phyloP scores from a whole-genome alignment of 768 basidiomycete species.

The Hydnomerulius pinastri region DNA sequence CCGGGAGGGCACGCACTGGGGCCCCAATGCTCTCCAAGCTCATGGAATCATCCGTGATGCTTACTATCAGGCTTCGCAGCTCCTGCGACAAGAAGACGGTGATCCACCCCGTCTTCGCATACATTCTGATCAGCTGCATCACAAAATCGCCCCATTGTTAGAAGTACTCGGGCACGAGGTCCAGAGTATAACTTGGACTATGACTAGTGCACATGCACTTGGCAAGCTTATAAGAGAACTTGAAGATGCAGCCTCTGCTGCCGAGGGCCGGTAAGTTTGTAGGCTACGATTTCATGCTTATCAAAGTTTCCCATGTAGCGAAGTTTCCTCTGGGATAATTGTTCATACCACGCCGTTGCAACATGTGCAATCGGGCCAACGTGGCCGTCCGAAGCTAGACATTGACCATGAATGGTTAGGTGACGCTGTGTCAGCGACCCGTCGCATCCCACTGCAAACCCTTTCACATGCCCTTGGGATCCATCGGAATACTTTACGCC shows the following conservation, averaged over 20 bases:
- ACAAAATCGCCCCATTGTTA: slow-evolving; percentile 9
- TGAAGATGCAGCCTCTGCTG: neutral
- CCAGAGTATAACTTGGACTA: neutral
- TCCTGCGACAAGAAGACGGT: slow-evolving; percentile 13
- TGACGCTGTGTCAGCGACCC: neutral
- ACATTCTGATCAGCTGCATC: slow-evolving; percentile 15
- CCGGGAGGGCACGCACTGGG: slow-evolving; percentile 6
- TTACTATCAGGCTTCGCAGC: slow-evolving; percentile 3
- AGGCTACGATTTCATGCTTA: neutral
- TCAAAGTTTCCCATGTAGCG: slow-evolving; percentile 4
- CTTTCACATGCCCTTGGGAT: slow-evolving; percentile 12
- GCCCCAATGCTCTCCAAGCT: slow-evolving; percentile 8
- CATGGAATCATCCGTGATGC: slow-evolving; percentile 9
- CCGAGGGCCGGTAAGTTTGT: neutral
- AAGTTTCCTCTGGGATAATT: neutral
- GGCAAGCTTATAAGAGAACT: neutral
- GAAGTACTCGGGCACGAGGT: slow-evolving; percentile 11
- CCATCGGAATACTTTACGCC: slow-evolving; percentile 14
- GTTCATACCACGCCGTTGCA: neutral
- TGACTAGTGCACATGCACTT: neutral
- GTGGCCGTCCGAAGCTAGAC: neutral
- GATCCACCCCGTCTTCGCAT: slow-evolving; percentile 15
- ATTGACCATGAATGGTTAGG: slow-evolving; percentile 3
- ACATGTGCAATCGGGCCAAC: neutral
- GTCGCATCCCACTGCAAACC: neutral